Evolutionary conservation across 2,329 filamentous ascomycete species (phyloP).

Genomic region (Aschersonia sp.): DNA sequence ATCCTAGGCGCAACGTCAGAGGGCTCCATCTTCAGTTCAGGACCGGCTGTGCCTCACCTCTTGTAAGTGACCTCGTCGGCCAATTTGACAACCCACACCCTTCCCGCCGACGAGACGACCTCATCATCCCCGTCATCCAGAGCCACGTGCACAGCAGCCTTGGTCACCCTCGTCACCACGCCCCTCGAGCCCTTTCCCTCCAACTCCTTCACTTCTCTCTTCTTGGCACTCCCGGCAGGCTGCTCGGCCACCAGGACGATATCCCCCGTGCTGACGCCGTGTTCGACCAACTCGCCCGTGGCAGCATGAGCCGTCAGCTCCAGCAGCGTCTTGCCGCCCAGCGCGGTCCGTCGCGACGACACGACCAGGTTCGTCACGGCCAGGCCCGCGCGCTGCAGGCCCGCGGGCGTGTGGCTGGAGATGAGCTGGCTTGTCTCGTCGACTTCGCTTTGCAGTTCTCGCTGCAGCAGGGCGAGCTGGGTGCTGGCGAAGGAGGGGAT

Average conservation of each 20-base stretch:
- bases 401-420: conserved; percentile 49
- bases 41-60: conserved; percentile 20
- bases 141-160: conserved; percentile 47
- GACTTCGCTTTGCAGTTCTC: conserved; percentile 60
- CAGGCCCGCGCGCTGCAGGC: conserved; percentile 63
- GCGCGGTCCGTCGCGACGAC: conserved; percentile 65
- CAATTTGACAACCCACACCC: conserved; percentile 52
- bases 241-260: conserved; percentile 67
- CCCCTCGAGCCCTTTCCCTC: conserved; percentile 55
- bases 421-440: conserved; percentile 55
- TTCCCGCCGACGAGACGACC: conserved; percentile 21
- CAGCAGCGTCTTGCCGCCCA: conserved; percentile 81
- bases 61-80: conserved; percentile 55
- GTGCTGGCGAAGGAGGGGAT: conserved; percentile 54
- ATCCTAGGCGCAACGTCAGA: conserved; percentile 27
- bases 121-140: conserved; percentile 50
- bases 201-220: conserved; percentile 56
- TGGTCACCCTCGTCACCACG: conserved; percentile 53
- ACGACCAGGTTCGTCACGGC: conserved; percentile 66
- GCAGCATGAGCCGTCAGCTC: conserved; percentile 68
- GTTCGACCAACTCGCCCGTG: conserved; percentile 52
- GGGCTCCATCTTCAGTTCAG: no score
- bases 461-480: conserved; percentile 56
- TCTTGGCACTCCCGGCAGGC: conserved; percentile 56
- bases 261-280: conserved; percentile 63